Conservation (phyloP, 1,284 basidiomycete genomes). For the Golubevia pallescens region DNA sequence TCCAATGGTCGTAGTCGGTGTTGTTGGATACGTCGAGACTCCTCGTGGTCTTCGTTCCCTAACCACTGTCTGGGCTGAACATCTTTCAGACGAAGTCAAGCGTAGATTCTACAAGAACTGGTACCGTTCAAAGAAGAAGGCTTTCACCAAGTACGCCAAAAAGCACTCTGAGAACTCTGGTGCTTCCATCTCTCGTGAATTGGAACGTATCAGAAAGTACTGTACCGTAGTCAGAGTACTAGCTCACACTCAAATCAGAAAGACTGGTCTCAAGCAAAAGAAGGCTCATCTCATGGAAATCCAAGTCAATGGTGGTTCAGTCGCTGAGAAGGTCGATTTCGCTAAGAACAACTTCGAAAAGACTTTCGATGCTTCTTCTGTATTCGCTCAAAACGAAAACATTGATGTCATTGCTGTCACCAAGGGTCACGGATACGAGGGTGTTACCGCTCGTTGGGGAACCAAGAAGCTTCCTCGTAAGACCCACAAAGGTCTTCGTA, state of each 20-base stretch:
- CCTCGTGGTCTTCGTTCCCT: conserved; percentile 92
- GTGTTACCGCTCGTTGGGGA: conserved; percentile 99
- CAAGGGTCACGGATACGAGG: conserved; percentile 99
- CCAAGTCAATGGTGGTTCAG: conserved; percentile 96
- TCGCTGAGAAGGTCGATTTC: conserved; percentile 97
- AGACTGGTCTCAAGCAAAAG: conserved; percentile 98
- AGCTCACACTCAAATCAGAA: conserved; percentile 94
- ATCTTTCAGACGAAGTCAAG: conserved; percentile 83
- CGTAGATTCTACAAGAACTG: conserved; percentile 99
- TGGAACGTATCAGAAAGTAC: conserved; percentile 99
- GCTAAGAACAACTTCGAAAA: conserved; percentile 97
- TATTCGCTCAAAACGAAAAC: conserved; percentile 97
- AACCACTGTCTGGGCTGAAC: conserved; percentile 74
- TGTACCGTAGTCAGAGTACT: conserved; percentile 99
- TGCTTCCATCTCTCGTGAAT: conserved; percentile 89
- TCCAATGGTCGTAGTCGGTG: conserved; percentile 95
- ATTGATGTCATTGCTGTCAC: conserved; percentile 98
- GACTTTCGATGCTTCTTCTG: conserved; percentile 80
- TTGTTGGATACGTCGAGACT: conserved; percentile 99
- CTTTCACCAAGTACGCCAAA: conserved; percentile 95
- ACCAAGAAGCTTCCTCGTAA: conserved; percentile 98
- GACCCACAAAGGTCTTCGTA: conserved; percentile 99
- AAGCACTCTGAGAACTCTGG: conserved; percentile 96
- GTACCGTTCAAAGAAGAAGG: conserved; percentile 99
- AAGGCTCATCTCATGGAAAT: conserved; percentile 99